These are phyloP conservation scores for Xylariales sp. DNA, from an alignment of 2,329 filamentous ascomycete species.

Conservation along the genomic window DNA sequence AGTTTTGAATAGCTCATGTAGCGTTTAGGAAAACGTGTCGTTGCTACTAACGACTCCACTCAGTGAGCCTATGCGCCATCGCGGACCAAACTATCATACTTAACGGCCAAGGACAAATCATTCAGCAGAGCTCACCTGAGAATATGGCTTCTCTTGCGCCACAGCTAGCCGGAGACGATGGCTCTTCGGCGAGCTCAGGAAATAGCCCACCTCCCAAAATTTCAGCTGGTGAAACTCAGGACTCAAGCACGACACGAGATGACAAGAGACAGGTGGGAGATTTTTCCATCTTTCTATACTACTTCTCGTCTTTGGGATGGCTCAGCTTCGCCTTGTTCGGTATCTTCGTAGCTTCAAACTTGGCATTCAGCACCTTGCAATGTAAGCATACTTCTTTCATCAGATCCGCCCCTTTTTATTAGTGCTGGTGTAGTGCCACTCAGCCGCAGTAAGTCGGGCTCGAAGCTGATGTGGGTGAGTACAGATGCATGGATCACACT, in stretches of 20 bases:
- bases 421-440: slow-evolving; percentile 6
- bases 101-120: slow-evolving; percentile 6
- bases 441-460: slow-evolving; percentile 6
- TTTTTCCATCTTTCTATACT: slow-evolving; percentile 7
- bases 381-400: slow-evolving; percentile 7
- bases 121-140: slow-evolving; percentile 6
- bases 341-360: slow-evolving; percentile 6
- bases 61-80: slow-evolving; percentile 6
- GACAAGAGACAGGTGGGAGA: slow-evolving; percentile 6
- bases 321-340: slow-evolving; percentile 5
- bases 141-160: slow-evolving; percentile 6
- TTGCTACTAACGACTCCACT: slow-evolving; percentile 2
- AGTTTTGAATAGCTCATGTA: slow-evolving; percentile 9
- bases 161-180: slow-evolving; percentile 7
- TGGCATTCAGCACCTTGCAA: slow-evolving; percentile 7
- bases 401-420: slow-evolving; percentile 6
- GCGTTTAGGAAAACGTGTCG: slow-evolving; percentile 7
- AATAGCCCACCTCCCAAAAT: slow-evolving; percentile 4
- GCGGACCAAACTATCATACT: slow-evolving; percentile 7
- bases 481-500: slow-evolving; percentile 7
- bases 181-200: slow-evolving; percentile 3
- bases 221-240: slow-evolving; percentile 2
- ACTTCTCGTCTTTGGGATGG: slow-evolving; percentile 8
- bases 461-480: slow-evolving; percentile 6
- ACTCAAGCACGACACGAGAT: slow-evolving; percentile 5